Base-by-base conservation (phyloP, 805 yeast genomes). In the Torulaspora indica region DNA sequence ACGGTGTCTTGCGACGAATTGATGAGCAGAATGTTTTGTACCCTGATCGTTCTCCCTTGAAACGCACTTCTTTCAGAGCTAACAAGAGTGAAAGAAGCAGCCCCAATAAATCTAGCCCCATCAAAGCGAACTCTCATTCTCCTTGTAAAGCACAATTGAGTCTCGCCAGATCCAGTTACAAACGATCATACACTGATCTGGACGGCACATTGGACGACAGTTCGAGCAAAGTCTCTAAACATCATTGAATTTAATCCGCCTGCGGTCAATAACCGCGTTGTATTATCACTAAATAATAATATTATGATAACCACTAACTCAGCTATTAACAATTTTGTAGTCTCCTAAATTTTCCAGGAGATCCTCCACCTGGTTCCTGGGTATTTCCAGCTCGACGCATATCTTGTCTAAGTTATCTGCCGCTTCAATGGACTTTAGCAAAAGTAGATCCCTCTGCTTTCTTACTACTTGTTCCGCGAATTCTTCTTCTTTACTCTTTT, bases 331-430 rank as follows among this genome's bases (percentile, higher is more conserved):
- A 10, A 76, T 59, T 40, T 65, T 72, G 66, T 77, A 77, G 13
- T 74, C 75, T 1, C 81, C 81, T 24, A 79, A 62, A 25, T 64
- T 63, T 25, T 67, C 60, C n/a, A 80, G 46, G 3, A 77, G 42
- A 2, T 54, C 56, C 52, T 80, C 83, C 1, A 84, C 76, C 23
- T 81, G 82, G 15, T 59, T 60, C 36, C 78, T 68, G 8, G 84
- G 73, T 55, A 73, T 72, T 37, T 73, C 76, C 54, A 86, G 66
- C 46, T 79, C 83, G 0, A 91, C 85, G 56, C 91, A 82, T 2
- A 87, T 80, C 3, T 76, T 70, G 55, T 83, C 91, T 51, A 81
- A 70, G 49, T 74, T 75, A 40, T 76, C 81, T 18, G 72, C 72
- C 15, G 76, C 74, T 45, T 72, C 72, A 23, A 82, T 52, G 10